Evolutionary conservation across 108 stramenopile species (phyloP), one percentile per base, ranked within the genome.

Genomic region (Skeletonema menzelii): DNA sequence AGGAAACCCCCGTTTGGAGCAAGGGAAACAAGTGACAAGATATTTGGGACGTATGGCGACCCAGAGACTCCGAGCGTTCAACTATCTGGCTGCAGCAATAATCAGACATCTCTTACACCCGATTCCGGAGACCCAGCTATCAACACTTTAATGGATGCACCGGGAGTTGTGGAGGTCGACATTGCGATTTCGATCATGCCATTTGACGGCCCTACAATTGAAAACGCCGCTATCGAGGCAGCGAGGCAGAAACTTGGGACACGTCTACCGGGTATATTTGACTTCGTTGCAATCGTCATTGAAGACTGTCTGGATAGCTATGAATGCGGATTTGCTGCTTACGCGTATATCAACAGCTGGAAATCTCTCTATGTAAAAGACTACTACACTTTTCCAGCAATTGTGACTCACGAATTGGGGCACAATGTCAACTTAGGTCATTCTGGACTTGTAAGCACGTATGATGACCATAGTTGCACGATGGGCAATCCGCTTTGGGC

Each of bases 11-110:
- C 56, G 24, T 63, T 37, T 7, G 56, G 57, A 27, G 73, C 73
- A 11, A 3, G n/a, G 0, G 35, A 24, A 26, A 56, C 65, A 30
- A 65, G 64, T 14, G 64, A 73, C 55, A 76, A 76, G 24, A 63
- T 69, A 28, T 70, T 75, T 30, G 69, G 69, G 11, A 70, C 58
- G 6, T 46, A 46, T 24, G 69, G 67, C 24, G 73, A 75, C 40
- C 13, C 17, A 11, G 40, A 27, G 17, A 70, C 67, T 28, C 57
- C 46, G 15, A 62, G 27, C 6, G 19, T 31, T 12, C 56, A 19
- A 12, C 56, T 73, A 27, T 28, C 12, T 20, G 67, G 17, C 6
- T 73, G 72, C 19, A 37, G 56, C 15, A 60, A 59, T 10, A 68
- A 68, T 3, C 20, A 63, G 27, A 27, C 59, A 35, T 30, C 58